These are phyloP conservation scores for Suillus bovinus DNA, from an alignment of 768 basidiomycete genomes.

Conservation along the genomic window DNA sequence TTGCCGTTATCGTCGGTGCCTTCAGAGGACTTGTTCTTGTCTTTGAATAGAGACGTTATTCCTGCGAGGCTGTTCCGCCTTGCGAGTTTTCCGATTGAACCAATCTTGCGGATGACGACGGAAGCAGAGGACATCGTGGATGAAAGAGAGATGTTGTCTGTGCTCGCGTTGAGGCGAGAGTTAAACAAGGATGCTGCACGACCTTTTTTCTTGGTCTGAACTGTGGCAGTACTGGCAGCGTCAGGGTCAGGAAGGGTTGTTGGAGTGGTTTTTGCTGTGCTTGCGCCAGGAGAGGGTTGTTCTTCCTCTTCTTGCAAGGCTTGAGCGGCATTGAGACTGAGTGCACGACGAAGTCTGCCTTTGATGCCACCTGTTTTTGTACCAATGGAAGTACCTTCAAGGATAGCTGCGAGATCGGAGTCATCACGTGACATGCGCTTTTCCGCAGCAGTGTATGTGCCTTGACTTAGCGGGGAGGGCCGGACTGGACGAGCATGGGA, in stretches of 20 bases:
- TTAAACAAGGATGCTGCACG: constrained; percentile 83
- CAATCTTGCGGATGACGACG: constrained; percentile 95
- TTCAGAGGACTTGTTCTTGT: constrained; percentile 55
- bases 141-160: constrained; percentile 93
- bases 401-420: constrained; percentile 62
- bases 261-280: constrained; percentile 24
- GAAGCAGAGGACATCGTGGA: constrained; percentile 94
- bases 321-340: constrained; percentile 61
- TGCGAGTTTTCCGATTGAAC: constrained; percentile 86
- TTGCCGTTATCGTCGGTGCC: constrained; percentile 35
- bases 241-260: constrained; percentile 23
- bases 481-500: constrained; percentile 31
- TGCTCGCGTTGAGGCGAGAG: constrained; percentile 81
- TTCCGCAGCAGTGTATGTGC: constrained; percentile 58
- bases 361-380: constrained; percentile 73
- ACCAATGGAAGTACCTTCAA: constrained; percentile 42
- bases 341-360: constrained; percentile 70
- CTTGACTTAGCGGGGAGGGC: constrained; percentile 36
- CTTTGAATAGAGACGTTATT: constrained; percentile 93
- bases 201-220: constrained; percentile 66
- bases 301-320: constrained; percentile 58
- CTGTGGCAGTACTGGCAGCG: constrained; percentile 37
- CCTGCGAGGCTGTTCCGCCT: constrained; percentile 86
- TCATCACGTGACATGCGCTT: constrained; percentile 80
- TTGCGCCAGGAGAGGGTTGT: constrained; percentile 28